Percentiles rank a stretch among this genome's conserved stretches.
Conservation (phyloP, 140 eudicot species). For the Artemisia princeps region DNA sequence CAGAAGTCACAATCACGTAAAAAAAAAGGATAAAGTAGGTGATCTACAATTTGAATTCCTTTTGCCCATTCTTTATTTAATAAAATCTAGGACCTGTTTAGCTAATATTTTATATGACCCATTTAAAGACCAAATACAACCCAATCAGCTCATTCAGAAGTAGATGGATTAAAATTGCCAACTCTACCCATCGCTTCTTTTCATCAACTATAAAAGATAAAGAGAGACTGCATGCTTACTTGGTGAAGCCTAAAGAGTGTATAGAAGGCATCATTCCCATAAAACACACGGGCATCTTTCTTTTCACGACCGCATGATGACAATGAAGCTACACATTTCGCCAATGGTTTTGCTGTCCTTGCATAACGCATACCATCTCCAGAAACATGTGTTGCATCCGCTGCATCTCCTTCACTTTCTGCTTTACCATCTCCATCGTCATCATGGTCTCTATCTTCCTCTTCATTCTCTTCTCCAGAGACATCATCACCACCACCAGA, state of each 20-base stretch:
- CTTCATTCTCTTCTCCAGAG: slow-evolving; percentile 70
- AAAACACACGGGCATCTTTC: slow-evolving; percentile 51
- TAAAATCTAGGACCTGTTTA: too few relatives aligned
- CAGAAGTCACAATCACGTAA: not conserved
- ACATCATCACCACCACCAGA: slow-evolving; percentile 53
- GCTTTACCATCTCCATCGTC: slow-evolving; percentile 71
- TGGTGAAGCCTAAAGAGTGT: slow-evolving; percentile 89
- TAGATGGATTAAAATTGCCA: not conserved
- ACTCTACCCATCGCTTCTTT: not conserved
- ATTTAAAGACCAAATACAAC: not conserved
- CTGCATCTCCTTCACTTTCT: slow-evolving; percentile 86
- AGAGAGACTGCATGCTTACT: slow-evolving; percentile 37
- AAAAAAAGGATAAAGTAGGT: too few relatives aligned
- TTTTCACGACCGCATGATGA: slow-evolving; percentile 33
- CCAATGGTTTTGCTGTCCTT: slow-evolving; percentile 64
- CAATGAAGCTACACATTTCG: slow-evolving; percentile 54
- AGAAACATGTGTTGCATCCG: slow-evolving; percentile 42
- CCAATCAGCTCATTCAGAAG: not conserved
- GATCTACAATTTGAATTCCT: not conserved
- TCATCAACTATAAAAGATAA: not conserved
- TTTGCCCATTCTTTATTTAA: too few relatives aligned
- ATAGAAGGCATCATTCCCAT: slow-evolving; percentile 77
- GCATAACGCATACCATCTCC: slow-evolving; percentile 43
- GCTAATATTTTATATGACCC: not conserved
- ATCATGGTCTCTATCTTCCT: slow-evolving; percentile 62